A percentile compares a stretch with the other conserved stretches of the same genome.
Evolutionary conservation across 495 filamentous ascomycete species (phyloP).

Genomic region (Neurospora sp.): DNA sequence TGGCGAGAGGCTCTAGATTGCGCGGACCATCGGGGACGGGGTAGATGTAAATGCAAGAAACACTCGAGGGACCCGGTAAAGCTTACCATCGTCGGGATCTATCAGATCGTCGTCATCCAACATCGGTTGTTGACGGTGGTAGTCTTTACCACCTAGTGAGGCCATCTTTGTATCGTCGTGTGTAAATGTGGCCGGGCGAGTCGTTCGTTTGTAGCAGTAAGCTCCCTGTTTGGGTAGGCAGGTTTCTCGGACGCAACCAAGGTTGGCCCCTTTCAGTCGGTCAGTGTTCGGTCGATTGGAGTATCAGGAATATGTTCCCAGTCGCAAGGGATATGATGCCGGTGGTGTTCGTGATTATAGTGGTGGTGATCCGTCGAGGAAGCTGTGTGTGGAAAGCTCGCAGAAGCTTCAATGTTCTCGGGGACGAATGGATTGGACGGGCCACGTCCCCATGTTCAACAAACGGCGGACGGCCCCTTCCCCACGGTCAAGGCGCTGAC

Average conservation of each 20-base stretch:
- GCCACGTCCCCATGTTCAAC: neutral
- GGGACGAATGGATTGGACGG: neutral
- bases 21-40: neutral
- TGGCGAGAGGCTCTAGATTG: neutral
- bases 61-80: neutral
- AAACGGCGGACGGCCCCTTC: neutral
- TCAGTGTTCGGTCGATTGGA: neutral
- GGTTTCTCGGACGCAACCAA: neutral
- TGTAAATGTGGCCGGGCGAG: neutral
- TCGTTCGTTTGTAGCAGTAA: neutral
- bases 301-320: neutral
- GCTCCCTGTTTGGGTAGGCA: neutral
- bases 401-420: neutral
- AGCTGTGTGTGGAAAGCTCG: neutral
- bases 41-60: neutral
- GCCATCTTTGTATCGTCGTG: neutral
- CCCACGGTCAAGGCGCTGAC: neutral
- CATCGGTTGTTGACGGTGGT: neutral
- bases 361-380: neutral
- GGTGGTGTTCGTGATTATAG: neutral
- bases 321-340: neutral
- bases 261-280: neutral
- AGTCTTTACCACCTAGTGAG: neutral
- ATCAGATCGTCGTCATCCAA: slow-evolving; percentile 74
- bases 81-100: slow-evolving; percentile 86